phyloP scores from a whole-genome alignment of 768 basidiomycete genomes.

The Boletus huronensis region DNA sequence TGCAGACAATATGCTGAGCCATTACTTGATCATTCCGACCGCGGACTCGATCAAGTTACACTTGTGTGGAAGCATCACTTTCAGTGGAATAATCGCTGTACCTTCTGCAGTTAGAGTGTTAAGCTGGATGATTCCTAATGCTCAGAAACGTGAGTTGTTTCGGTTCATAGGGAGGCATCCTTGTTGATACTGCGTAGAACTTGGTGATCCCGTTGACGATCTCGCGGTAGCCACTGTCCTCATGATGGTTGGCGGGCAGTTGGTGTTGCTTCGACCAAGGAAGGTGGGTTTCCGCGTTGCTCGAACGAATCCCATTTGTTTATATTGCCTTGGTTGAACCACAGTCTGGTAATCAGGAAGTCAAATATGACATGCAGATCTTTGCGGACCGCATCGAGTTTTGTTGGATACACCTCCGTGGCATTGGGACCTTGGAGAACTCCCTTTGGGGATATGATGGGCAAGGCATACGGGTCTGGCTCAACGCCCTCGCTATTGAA shows the following conservation, averaged over 20 bases:
- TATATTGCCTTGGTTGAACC: not conserved
- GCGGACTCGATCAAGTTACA: conserved; percentile 80
- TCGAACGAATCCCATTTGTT: not conserved
- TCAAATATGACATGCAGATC: conserved; percentile 96
- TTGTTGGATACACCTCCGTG: conserved; percentile 96
- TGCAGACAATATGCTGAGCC: conserved; percentile 87
- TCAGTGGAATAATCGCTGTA: conserved; percentile 81
- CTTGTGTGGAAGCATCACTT: conserved; percentile 92
- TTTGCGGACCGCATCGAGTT: conserved; percentile 97
- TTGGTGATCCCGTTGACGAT: conserved; percentile 93
- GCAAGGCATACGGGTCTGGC: conserved; percentile 84
- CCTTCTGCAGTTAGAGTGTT: conserved; percentile 83
- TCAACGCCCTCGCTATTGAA: conserved; percentile 93
- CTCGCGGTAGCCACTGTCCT: conserved; percentile 91
- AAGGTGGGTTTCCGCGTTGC: conserved; percentile 50
- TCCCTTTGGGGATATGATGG: conserved; percentile 98
- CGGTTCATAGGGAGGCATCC: not conserved
- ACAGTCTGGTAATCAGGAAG: conserved; percentile 81
- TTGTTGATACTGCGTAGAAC: conserved; percentile 47
- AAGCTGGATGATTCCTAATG: conserved; percentile 95
- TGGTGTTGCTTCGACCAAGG: conserved; percentile 85
- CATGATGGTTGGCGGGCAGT: conserved; percentile 90
- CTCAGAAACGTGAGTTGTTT: conserved; percentile 78
- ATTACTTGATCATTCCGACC: conserved; percentile 88
- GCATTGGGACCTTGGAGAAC: conserved; percentile 91